Base-by-base conservation (phyloP, 139 green algal genomes). In the Coelastrella sp. region DNA sequence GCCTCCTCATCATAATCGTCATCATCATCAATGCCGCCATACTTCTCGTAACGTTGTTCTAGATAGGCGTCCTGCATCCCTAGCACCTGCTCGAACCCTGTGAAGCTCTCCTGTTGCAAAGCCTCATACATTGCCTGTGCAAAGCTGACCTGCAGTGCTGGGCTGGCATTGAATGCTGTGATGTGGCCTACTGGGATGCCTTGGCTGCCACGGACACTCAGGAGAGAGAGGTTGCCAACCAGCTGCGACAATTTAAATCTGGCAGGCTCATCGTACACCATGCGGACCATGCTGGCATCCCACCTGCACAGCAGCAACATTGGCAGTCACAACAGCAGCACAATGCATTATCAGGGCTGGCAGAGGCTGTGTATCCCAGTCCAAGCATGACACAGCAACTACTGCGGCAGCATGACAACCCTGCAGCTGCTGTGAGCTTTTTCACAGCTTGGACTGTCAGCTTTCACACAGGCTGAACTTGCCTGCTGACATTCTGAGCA, bases 181-280 rank as follows among this genome's bases (percentile, higher is more conserved):
- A 97, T 84, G 73, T 98, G 96, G n/a, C 94, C 96, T 4, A 86
- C 56, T 0, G 96, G 96, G n/a, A 98, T 61, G 14, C 96, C 96
- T 20, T 76, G 24, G 27, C 93, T 89, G n/a, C 96, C 96, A 4
- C 27, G 56, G 7, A 79, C 14, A 7, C 82, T 91, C 57, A 97
- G 85, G 57, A 98, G 93, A 8, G 95, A 89, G 7, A 98, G 81
- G 87, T 97, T 94, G 25, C 97, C 97, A 25, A 97, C 87, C 22
- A 97, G 89, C 76, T 97, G 93, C 12, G 96, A 84, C 19, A 97
- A 82, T 56, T 95, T 95, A 85, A 97, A 95, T 10, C 97, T 92
- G 0, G 82, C 94, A 0, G 96, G 95, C 94, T 99, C 97, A 88
- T 98, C 91, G 27, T 90, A 61, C 0, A 86, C 56, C 87, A 96